A percentile compares a stretch with the other conserved stretches of the same genome.
phyloP scores from a whole-genome alignment of 345 rosid genomes.

The Citrus unshiu region DNA sequence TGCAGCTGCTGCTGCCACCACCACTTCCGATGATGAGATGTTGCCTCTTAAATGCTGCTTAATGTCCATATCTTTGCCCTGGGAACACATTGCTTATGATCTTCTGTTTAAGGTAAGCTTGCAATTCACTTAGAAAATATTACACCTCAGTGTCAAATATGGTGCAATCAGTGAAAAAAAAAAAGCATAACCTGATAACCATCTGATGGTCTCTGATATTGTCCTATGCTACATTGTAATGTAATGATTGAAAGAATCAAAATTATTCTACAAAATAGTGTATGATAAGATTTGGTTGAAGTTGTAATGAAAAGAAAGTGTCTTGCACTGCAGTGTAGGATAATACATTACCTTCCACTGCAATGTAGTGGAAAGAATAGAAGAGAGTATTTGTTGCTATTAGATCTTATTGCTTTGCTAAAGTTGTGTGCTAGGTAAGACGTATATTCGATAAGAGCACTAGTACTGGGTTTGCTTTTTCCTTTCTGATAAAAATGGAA shows the following conservation, averaged over 20 bases:
- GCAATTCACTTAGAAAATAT: background rate
- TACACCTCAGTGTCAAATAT: background rate
- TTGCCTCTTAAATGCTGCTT: constrained; percentile 92
- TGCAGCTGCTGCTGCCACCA: constrained; percentile 76
- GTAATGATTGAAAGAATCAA: background rate
- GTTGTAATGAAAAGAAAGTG: background rate
- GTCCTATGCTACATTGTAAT: background rate
- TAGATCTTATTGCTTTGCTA: background rate
- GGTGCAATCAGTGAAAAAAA: background rate
- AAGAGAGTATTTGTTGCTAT: background rate
- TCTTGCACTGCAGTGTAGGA: background rate
- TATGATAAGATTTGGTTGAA: background rate
- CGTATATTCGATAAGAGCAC: background rate
- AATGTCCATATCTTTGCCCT: constrained; percentile 91
- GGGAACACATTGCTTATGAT: constrained; percentile 95
- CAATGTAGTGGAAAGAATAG: background rate
- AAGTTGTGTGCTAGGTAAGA: background rate
- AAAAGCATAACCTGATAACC: background rate
- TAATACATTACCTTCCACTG: background rate
- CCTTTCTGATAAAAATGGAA: background rate
- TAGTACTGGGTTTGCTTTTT: background rate
- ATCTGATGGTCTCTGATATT: background rate
- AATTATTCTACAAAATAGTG: background rate
- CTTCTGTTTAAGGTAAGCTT: constrained; percentile 82
- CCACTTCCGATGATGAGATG: constrained; percentile 73